A percentile compares a stretch with the other conserved stretches of the same genome.
phyloP scores from a whole-genome alignment of 164 flowering plant genomes.

The Cinnamomum micranthum region DNA sequence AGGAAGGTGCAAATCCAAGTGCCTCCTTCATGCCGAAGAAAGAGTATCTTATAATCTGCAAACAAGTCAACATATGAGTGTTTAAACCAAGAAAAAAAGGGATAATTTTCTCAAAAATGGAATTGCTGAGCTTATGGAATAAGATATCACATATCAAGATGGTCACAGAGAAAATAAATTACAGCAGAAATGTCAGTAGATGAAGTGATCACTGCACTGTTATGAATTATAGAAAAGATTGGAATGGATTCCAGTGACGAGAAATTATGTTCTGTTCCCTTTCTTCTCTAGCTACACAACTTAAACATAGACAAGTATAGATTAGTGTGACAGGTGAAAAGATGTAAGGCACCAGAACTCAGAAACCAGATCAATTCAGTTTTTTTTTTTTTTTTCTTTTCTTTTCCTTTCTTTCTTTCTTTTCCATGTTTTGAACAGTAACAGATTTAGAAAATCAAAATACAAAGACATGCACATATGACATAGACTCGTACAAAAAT shows the following conservation, averaged over 20 bases:
- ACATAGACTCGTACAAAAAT: no score
- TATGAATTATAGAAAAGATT: not conserved
- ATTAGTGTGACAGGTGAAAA: not conserved
- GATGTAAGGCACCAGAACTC: not conserved
- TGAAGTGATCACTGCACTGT: no score
- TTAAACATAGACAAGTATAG: not conserved
- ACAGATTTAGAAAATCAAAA: not conserved
- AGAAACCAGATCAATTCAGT: not conserved
- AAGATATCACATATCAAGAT: not conserved
- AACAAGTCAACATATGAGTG: conserved; percentile 7
- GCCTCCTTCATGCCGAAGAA: conserved; percentile 91
- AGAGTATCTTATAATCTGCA: conserved; percentile 77
- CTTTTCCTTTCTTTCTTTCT: not conserved
- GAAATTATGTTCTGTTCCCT: not conserved
- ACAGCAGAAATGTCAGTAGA: no score
- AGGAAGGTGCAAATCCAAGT: conserved; percentile 80
- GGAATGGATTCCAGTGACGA: not conserved
- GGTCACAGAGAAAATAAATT: not conserved
- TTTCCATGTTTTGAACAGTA: not conserved
- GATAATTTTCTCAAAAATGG: not conserved
- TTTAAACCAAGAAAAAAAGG: not conserved
- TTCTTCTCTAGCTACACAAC: not conserved
- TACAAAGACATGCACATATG: no score
- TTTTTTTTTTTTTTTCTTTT: no score
- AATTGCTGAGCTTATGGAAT: not conserved